Base-by-base conservation (phyloP, 108 stramenopile genomes). In the Nitzschia sp. region DNA sequence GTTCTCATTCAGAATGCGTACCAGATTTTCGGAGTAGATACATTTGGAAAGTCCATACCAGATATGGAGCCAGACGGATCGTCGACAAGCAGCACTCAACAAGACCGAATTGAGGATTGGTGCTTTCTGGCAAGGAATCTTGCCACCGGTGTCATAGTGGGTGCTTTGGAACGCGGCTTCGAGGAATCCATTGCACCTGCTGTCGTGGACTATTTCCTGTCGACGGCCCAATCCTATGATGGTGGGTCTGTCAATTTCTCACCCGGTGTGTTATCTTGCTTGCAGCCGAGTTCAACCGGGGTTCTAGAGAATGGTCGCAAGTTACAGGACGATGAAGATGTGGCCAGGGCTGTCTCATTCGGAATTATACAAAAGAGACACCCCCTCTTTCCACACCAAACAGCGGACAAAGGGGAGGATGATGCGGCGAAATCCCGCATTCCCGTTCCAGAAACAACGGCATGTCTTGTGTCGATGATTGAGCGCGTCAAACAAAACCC, bases 381-480 rank as follows among this genome's bases (percentile, higher is more conserved):
- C 17, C 46, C 46, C 6, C 46, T 48, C 5, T 15, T 48, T 3
- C 46, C 14, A 48, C n/a, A 48, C 14, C 14, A 48, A 6, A 48
- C n/a, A 17, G 46, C 46, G 17, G 46, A 48, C 6, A 48, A 2
- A 17, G 46, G n/a, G 17, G 46, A 48, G 3, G 46, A 15, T 17
- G 46, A 48, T 48, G 46, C 46, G 3, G 2, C 46, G n/a, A 48
- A 48, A 48, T 48, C 17, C 3, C 17, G 46, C n/a, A 48, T 48
- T 48, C 46, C n/a, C 17, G 46, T 48, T 48, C 46, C 46, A 17
- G 46, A 48, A 48, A 48, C 46, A 15, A 48, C 46, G 17, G 46
- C 46, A 48, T 48, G 46, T 48, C 46, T 5, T 6, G 17, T 48
- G 2, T 2, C 46, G 2, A 17, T 48, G n/a, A 48, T 48, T 48